Evolutionary conservation across 768 basidiomycete species (phyloP).

Genomic region (Lactarius akahatsu): DNA sequence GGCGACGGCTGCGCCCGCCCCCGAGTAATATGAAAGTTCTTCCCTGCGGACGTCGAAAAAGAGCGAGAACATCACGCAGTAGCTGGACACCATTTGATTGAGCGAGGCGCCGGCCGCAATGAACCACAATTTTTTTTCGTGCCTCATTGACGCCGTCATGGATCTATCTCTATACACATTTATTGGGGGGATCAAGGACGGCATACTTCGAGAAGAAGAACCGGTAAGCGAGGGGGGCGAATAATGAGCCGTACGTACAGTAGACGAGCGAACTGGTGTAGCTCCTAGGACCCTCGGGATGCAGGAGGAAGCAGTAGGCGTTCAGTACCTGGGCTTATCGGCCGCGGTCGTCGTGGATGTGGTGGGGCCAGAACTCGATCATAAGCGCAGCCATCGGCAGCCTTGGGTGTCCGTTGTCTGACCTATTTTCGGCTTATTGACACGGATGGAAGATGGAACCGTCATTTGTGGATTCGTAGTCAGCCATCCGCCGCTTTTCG

Average conservation of each 20-base stretch:
- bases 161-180: not conserved
- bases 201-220: not conserved
- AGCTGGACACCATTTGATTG: not conserved
- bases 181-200: conserved; percentile 2
- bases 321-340: not conserved
- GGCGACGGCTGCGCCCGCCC: not conserved
- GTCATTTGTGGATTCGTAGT: not conserved
- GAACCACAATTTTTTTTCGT: conserved; percentile 3
- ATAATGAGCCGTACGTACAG: not conserved
- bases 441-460: not conserved
- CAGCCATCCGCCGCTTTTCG: not conserved
- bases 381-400: not conserved
- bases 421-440: not conserved
- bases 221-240: not conserved
- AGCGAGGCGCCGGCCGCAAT: not conserved
- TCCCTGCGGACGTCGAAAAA: not conserved
- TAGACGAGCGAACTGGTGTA: not conserved
- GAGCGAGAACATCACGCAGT: not conserved
- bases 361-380: conserved; percentile 1
- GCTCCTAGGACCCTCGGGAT: conserved; percentile 1
- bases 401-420: not conserved
- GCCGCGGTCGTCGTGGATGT: not conserved
- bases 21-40: not conserved
- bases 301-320: not conserved
- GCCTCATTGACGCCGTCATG: conserved; percentile 7